Conservation (phyloP, 139 green algal genomes). For the Chlamydomonas schloesseri region DNA sequence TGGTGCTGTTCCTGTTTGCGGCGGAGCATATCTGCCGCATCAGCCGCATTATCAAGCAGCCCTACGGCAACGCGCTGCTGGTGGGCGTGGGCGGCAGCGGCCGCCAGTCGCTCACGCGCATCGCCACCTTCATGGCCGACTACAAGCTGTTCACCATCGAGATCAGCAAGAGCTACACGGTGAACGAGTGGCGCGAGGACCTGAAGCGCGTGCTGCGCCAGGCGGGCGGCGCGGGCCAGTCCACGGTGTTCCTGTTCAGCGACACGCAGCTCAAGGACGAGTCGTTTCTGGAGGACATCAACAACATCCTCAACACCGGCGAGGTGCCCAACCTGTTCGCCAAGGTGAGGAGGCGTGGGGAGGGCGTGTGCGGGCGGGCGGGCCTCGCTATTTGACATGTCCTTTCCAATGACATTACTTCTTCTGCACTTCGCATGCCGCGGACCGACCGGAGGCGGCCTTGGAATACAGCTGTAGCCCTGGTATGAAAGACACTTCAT, state of each 20-base stretch:
- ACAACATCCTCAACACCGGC: constrained; percentile 84
- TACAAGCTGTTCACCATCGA: constrained; percentile 75
- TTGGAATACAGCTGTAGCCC: too few species aligned
- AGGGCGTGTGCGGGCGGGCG: too few species aligned
- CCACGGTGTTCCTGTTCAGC: constrained; percentile 78
- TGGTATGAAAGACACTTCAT: too few species aligned
- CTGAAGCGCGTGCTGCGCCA: constrained; percentile 73
- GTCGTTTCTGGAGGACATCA: constrained; percentile 86
- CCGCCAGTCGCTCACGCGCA: constrained; percentile 71
- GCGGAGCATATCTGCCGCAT: constrained; percentile 83
- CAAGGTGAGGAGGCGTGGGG: too few species aligned
- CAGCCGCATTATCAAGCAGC: constrained; percentile 80
- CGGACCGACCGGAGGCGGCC: too few species aligned
- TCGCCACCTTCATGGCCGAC: constrained; percentile 78
- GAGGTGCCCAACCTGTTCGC: constrained; percentile 85
- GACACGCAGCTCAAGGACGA: constrained; percentile 84
- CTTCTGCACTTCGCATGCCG: too few species aligned
- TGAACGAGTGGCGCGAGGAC: constrained; percentile 79
- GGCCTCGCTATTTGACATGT: constrained; percentile 34
- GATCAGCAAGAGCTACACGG: constrained; percentile 76
- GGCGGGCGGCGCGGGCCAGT: constrained; percentile 61
- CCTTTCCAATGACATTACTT: too few species aligned
- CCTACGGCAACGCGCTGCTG: constrained; percentile 80
- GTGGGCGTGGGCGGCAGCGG: constrained; percentile 64
- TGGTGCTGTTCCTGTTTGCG: constrained; percentile 71